These are phyloP conservation scores for Pichia eremophila DNA, from an alignment of 805 yeast species.

Conservation along the genomic window DNA sequence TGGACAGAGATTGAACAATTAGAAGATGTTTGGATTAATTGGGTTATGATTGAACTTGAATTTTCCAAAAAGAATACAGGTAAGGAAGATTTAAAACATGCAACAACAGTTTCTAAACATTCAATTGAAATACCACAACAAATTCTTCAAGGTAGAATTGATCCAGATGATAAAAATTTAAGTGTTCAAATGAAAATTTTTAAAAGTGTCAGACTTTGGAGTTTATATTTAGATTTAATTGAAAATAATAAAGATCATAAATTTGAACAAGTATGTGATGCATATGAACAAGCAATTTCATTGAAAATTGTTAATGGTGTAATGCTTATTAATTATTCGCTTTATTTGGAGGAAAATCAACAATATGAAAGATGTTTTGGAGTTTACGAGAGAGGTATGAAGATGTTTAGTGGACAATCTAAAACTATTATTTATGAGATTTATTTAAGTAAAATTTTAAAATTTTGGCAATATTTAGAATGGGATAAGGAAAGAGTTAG, in stretches of 20 bases:
- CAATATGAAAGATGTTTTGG: constrained; percentile 42
- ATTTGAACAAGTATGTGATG: constrained; percentile 28
- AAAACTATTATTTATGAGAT: constrained; percentile 64
- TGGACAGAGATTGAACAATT: constrained; percentile 54
- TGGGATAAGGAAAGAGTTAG: constrained; percentile 47
- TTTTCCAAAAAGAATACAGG: constrained; percentile 11
- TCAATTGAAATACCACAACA: constrained; percentile 23
- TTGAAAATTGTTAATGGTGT: constrained; percentile 62
- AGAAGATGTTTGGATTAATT: constrained; percentile 58
- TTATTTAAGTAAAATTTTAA: constrained; percentile 47
- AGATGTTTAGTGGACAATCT: constrained; percentile 48
- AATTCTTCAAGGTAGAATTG: constrained; percentile 7
- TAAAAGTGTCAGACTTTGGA: constrained; percentile 62
- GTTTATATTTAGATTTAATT: constrained; percentile 58
- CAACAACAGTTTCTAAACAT: constrained; percentile 28
- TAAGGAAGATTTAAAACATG: constrained; percentile 33
- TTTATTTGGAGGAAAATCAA: constrained; percentile 41
- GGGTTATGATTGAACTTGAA: constrained; percentile 59
- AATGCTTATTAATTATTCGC: constrained; percentile 57
- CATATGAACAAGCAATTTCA: constrained; percentile 46
- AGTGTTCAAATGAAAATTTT: constrained; percentile 52
- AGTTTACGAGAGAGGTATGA: constrained; percentile 63
- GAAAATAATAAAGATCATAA: constrained; percentile 40
- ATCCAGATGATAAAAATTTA: constrained; percentile 31
- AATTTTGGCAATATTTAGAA: constrained; percentile 21